These are phyloP conservation scores for Saururus chinensis DNA, from an alignment of 164 flowering plant species.

Conservation along the genomic window DNA sequence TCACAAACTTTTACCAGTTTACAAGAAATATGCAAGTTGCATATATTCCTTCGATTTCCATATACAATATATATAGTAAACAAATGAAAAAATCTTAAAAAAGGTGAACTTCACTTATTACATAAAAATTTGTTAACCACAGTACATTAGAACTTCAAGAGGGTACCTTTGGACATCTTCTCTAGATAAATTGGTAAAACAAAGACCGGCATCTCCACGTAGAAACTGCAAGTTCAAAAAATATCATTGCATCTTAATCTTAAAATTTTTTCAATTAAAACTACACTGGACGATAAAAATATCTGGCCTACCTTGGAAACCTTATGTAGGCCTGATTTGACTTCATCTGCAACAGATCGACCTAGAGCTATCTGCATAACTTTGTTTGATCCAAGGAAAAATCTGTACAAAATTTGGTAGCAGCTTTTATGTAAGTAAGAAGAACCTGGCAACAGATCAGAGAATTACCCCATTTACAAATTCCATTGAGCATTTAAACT, in stretches of 20 bases:
- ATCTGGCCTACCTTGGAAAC: slow-evolving; percentile 55
- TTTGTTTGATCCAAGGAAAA: slow-evolving; percentile 88
- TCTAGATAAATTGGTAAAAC: slow-evolving; percentile 50
- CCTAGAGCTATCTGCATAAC: slow-evolving; percentile 86
- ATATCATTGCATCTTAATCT: background rate
- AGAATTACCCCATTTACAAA: too few relatives aligned
- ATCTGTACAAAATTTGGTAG: slow-evolving; percentile 22
- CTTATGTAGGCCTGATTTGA: slow-evolving; percentile 50
- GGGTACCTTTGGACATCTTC: slow-evolving; percentile 69
- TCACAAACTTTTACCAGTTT: too few relatives aligned
- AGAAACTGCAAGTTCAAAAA: slow-evolving; percentile 11
- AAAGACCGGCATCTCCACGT: slow-evolving; percentile 71
- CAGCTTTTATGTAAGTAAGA: background rate
- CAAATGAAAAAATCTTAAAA: too few relatives aligned
- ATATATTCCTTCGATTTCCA: too few relatives aligned
- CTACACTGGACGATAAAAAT: background rate
- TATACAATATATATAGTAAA: too few relatives aligned
- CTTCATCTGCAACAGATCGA: slow-evolving; percentile 69
- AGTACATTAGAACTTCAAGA: too few relatives aligned
- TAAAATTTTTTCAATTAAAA: too few relatives aligned
- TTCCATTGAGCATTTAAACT: too few relatives aligned
- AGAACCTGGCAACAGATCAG: background rate
- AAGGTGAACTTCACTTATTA: too few relatives aligned
- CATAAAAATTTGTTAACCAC: too few relatives aligned
- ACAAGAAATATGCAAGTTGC: too few relatives aligned